A percentile compares a stretch with the other conserved stretches of the same genome.
phyloP scores from a whole-genome alignment of 1,284 basidiomycete genomes.

The Fereydounia khargensis region DNA sequence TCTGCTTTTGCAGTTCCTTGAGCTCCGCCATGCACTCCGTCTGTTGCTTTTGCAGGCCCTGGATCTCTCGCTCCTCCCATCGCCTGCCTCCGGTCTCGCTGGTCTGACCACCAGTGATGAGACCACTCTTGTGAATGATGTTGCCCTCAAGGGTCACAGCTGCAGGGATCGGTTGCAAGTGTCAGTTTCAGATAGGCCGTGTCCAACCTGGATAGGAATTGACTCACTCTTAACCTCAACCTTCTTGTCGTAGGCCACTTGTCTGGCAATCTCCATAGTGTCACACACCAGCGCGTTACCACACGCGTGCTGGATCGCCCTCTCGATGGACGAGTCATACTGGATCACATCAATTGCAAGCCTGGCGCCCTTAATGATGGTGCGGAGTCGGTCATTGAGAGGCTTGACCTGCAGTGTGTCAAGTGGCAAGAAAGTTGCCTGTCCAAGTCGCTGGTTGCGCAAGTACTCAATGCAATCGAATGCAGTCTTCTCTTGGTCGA shows the following conservation, averaged over 20 bases:
- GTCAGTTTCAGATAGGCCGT: too few species aligned
- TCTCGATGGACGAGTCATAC: slow-evolving; percentile 62
- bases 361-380: slow-evolving; percentile 83
- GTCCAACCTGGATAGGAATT: neutral
- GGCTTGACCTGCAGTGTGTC: slow-evolving; percentile 93
- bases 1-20: slow-evolving; percentile 75
- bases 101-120: slow-evolving; percentile 88
- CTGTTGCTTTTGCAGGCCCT: slow-evolving; percentile 68
- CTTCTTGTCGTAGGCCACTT: slow-evolving; percentile 86
- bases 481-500: slow-evolving; percentile 92
- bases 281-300: slow-evolving; percentile 94
- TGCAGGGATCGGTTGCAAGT: slow-evolving; percentile 55
- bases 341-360: slow-evolving; percentile 83
- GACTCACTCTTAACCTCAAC: slow-evolving; percentile 81
- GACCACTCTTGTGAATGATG: slow-evolving; percentile 92
- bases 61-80: slow-evolving; percentile 90
- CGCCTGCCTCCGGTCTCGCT: slow-evolving; percentile 61
- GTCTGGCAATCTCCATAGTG: slow-evolving; percentile 83
- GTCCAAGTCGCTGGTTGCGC: slow-evolving; percentile 87
- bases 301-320: slow-evolving; percentile 94
- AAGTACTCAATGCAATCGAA: slow-evolving; percentile 98
- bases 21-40: slow-evolving; percentile 78
- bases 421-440: slow-evolving; percentile 94
- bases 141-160: slow-evolving; percentile 96
- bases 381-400: slow-evolving; percentile 89